Percentiles rank a stretch among this genome's conserved stretches.
Conservation (phyloP, 2,329 filamentous ascomycete species). For the Curvularia hawaiiensis region DNA sequence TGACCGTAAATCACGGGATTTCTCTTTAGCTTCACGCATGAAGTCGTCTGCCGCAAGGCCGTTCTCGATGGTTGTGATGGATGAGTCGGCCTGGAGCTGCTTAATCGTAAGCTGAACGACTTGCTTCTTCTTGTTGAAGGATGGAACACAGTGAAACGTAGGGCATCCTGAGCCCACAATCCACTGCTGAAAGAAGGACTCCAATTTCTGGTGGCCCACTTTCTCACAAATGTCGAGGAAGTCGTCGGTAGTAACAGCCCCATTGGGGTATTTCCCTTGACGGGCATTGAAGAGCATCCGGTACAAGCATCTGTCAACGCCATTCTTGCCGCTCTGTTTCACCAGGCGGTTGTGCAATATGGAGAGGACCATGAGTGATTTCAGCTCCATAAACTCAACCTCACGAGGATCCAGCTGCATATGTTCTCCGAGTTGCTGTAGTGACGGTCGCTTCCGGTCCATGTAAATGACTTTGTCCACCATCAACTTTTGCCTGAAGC, state of each 20-base stretch:
- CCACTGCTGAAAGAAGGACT: constrained; percentile 94
- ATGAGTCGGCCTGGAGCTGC: constrained; percentile 58
- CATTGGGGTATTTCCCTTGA: constrained; percentile 74
- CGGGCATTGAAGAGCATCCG: constrained; percentile 86
- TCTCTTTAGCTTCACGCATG: constrained; percentile 82
- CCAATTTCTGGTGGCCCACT: constrained; percentile 82
- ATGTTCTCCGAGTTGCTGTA: constrained; percentile 78
- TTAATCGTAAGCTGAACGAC: constrained; percentile 90
- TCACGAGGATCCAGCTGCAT: constrained; percentile 84
- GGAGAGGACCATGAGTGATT: constrained; percentile 88
- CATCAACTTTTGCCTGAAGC: constrained; percentile 84
- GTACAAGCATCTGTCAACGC: constrained; percentile 83
- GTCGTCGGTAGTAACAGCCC: constrained; percentile 72
- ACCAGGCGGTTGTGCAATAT: constrained; percentile 90
- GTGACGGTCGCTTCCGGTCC: constrained; percentile 80
- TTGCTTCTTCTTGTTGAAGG: constrained; percentile 97
- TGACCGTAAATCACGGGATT: constrained; percentile 69
- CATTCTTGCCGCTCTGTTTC: constrained; percentile 84
- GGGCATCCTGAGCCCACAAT: constrained; percentile 87
- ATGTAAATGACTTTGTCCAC: constrained; percentile 81
- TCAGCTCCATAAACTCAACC: constrained; percentile 86
- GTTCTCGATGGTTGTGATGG: constrained; percentile 32
- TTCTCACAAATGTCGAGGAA: constrained; percentile 89
- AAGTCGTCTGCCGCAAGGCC: constrained; percentile 74
- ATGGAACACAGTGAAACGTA: constrained; percentile 80